Percentiles rank a stretch among this genome's conserved stretches.
These are phyloP conservation scores for Zygosaccharomyces kombuchaensis DNA, from an alignment of 805 yeast genomes.

Conservation along the genomic window DNA sequence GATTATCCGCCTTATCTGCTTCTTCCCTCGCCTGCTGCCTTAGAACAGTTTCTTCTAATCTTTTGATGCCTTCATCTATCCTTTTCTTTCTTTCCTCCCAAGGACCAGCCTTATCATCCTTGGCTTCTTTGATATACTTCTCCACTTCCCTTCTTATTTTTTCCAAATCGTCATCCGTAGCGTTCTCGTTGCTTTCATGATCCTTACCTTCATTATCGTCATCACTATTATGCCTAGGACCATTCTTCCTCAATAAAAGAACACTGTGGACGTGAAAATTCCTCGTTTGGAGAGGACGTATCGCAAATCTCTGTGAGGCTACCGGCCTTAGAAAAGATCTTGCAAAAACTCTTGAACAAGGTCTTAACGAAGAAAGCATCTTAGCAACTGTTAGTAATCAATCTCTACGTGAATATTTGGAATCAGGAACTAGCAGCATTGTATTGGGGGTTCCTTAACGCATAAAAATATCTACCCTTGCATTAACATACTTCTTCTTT, in stretches of 20 bases:
- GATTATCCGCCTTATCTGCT: constrained; percentile 2
- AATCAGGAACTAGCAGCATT: neutral
- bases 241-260: constrained; percentile 8
- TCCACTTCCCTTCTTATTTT: constrained; percentile 23
- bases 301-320: neutral
- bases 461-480: neutral
- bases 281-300: constrained; percentile 8
- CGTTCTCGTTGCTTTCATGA: constrained; percentile 11
- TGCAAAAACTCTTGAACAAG: constrained; percentile 7
- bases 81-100: constrained; percentile 20
- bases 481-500: neutral
- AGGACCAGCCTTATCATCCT: constrained; percentile 12
- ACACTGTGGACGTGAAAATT: constrained; percentile 7
- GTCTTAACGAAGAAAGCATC: constrained; percentile 12
- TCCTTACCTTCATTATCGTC: neutral
- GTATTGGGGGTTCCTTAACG: neutral
- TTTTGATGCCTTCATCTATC: constrained; percentile 24
- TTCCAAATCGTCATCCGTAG: constrained; percentile 27
- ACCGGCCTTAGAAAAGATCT: constrained; percentile 4
- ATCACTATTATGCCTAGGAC: constrained; percentile 2
- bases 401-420: neutral
- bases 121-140: constrained; percentile 23
- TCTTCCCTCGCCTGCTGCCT: constrained; percentile 18
- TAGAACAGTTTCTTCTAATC: constrained; percentile 24
- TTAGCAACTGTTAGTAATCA: neutral